Conservation (phyloP, 164 flowering plant species). For the Vitis labrusca region DNA sequence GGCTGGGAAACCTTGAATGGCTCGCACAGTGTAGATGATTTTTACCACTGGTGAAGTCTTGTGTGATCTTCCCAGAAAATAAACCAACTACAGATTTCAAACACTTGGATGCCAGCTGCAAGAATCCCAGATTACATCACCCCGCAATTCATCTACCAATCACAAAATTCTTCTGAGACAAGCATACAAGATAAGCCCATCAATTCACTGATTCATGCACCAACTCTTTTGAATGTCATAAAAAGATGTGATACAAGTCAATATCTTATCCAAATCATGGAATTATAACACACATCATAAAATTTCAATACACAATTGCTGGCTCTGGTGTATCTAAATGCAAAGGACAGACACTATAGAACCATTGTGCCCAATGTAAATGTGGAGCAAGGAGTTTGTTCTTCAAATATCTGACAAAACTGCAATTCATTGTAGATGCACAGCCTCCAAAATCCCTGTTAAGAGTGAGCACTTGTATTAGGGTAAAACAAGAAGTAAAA, state of each 20-base stretch:
- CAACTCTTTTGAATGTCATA: background rate
- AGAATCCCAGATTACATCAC: background rate
- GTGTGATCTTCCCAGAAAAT: too few relatives aligned
- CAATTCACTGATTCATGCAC: background rate
- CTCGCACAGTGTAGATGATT: too few relatives aligned
- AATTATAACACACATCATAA: background rate
- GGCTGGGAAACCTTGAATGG: too few relatives aligned
- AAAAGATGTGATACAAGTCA: background rate
- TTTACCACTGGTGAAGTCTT: too few relatives aligned
- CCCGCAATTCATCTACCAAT: constrained; percentile 2
- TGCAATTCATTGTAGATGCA: background rate
- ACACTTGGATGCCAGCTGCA: background rate
- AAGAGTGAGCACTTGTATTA: background rate
- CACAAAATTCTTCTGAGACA: background rate
- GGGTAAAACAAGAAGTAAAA: background rate
- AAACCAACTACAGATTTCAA: background rate
- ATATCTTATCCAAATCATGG: background rate
- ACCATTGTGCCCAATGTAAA: background rate
- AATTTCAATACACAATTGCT: background rate
- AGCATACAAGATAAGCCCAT: background rate
- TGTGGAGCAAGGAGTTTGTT: constrained; percentile 1
- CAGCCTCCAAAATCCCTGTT: constrained; percentile 2
- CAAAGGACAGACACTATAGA: background rate
- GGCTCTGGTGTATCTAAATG: background rate
- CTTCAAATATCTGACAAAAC: background rate